Conservation (phyloP, 495 filamentous ascomycete species). For the Hypoxylon lienhwacheense region DNA sequence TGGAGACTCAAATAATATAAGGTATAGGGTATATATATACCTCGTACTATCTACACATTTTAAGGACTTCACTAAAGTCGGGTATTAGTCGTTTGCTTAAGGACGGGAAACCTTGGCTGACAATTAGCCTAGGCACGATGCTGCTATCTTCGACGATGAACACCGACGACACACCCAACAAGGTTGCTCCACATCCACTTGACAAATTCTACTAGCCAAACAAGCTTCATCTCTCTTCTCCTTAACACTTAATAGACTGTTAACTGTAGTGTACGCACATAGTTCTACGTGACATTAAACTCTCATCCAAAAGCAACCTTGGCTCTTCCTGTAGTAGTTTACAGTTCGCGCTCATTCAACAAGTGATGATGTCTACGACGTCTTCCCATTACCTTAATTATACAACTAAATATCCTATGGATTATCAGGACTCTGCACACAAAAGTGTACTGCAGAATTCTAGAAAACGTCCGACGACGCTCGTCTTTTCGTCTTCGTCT, state of each 20-base stretch:
- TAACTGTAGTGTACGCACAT: not conserved
- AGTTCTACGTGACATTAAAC: slow-evolving; percentile 4
- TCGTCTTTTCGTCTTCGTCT: slow-evolving; percentile 20
- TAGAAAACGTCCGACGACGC: slow-evolving; percentile 20
- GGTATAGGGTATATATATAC: not conserved
- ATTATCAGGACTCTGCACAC: slow-evolving; percentile 4
- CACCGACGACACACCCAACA: slow-evolving; percentile 8
- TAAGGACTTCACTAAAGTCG: not conserved
- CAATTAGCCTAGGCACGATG: slow-evolving; percentile 9
- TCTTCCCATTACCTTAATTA: slow-evolving; percentile 13
- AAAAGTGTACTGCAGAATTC: slow-evolving; percentile 13
- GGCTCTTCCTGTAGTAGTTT: not conserved
- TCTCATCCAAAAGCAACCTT: not conserved
- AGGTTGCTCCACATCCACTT: not conserved
- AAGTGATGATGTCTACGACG: slow-evolving; percentile 5
- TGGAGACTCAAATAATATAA: not conserved
- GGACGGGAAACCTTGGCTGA: slow-evolving; percentile 19
- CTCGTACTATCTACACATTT: not conserved
- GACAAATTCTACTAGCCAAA: not conserved
- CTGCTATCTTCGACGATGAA: slow-evolving; percentile 3
- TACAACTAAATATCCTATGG: slow-evolving; percentile 2
- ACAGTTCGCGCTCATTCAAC: slow-evolving; percentile 6
- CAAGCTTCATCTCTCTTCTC: slow-evolving; percentile 1
- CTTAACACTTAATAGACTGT: too few relatives aligned
- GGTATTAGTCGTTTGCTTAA: slow-evolving; percentile 8